Percentiles rank a stretch among this genome's conserved stretches.
Evolutionary conservation across 768 basidiomycete species (phyloP).

Genomic region (Terana coerulea): DNA sequence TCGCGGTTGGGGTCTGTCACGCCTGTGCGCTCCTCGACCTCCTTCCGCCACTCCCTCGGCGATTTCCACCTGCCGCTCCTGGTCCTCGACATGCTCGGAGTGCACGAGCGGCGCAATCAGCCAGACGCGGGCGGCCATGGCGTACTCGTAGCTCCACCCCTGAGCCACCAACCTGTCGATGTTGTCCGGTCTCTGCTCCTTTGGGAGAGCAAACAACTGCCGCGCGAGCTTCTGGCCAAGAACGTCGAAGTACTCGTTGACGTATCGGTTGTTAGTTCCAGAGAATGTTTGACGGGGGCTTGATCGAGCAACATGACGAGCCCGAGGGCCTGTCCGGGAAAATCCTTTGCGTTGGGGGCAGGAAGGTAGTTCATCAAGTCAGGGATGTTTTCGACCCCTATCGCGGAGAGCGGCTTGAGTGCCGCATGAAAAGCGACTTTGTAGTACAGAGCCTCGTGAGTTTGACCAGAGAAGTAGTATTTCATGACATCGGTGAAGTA

Average conservation of each 20-base stretch:
- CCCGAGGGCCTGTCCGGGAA: background rate
- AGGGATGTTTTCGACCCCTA: background rate
- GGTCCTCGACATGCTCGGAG: background rate
- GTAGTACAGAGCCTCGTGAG: background rate
- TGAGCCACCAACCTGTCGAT: background rate
- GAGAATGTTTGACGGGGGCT: background rate
- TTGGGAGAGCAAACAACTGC: background rate
- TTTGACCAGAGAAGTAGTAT: background rate
- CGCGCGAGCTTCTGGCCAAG: background rate
- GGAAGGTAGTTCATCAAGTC: conserved; percentile 3
- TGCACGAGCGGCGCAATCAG: background rate
- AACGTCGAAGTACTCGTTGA: background rate
- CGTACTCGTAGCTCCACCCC: conserved; percentile 1
- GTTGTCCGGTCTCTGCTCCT: background rate
- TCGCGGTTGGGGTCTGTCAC: background rate
- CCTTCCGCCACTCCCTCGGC: background rate
- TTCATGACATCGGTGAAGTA: background rate
- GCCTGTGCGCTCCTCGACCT: background rate
- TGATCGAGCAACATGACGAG: background rate
- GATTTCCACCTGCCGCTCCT: background rate
- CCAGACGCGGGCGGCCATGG: background rate
- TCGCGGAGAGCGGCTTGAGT: background rate
- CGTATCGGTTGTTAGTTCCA: background rate
- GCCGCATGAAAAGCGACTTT: background rate
- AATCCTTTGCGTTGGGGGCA: background rate